Evolutionary conservation across 2,329 filamentous ascomycete genomes (phyloP).

Genomic region (Helicocarpus griseus): DNA sequence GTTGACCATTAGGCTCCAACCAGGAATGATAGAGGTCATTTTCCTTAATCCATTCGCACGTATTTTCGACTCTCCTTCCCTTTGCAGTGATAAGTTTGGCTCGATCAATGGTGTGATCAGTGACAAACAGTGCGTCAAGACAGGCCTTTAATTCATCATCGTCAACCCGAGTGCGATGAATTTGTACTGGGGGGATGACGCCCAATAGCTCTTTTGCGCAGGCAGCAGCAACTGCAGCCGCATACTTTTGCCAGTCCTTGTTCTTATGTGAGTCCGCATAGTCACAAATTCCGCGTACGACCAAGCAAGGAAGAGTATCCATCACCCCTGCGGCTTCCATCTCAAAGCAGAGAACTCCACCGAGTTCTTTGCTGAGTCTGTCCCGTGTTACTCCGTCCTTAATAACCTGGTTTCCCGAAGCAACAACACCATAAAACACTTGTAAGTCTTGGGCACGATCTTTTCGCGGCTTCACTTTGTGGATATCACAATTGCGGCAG

Average conservation of each 20-base stretch:
- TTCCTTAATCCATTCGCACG: conserved; percentile 17
- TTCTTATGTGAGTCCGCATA: conserved; percentile 34
- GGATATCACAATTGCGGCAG: not conserved
- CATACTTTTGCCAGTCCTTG: conserved; percentile 29
- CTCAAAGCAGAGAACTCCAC: conserved; percentile 20
- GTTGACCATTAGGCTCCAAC: conserved; percentile 7
- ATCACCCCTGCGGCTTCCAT: conserved; percentile 23
- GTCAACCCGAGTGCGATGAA: conserved; percentile 9
- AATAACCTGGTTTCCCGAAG: conserved; percentile 19
- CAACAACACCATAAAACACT: conserved; percentile 19
- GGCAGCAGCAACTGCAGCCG: conserved; percentile 23
- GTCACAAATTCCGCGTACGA: conserved; percentile 35
- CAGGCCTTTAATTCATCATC: conserved; percentile 12
- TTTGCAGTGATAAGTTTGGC: conserved; percentile 17
- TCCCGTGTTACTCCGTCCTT: conserved; percentile 13
- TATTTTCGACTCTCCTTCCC: conserved; percentile 14
- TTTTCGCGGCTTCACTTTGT: not conserved
- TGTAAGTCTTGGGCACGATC: not conserved
- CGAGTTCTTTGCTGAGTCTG: conserved; percentile 7
- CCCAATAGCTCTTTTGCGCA: conserved; percentile 16
- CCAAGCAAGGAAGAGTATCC: conserved; percentile 25
- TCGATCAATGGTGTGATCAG: conserved; percentile 17
- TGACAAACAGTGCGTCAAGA: conserved; percentile 16
- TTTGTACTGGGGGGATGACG: not conserved
- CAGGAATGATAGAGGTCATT: conserved; percentile 14